Conservation (phyloP, 495 filamentous ascomycete genomes). For the Aspergillus mulundensis region DNA sequence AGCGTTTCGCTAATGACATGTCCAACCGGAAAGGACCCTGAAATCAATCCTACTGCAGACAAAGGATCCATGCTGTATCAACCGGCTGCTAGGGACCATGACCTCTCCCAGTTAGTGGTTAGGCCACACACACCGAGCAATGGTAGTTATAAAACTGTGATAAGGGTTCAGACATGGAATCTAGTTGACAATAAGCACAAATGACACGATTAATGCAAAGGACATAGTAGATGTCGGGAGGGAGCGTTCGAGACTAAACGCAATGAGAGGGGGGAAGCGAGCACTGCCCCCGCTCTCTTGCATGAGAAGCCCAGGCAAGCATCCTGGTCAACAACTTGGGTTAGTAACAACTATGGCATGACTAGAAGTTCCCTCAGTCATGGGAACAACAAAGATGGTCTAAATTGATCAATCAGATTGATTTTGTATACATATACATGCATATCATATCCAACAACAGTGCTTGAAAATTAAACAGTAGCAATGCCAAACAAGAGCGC, state of each 20-base stretch:
- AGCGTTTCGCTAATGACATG: constrained; percentile 33
- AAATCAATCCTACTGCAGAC: constrained; percentile 28
- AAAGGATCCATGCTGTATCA: constrained; percentile 28
- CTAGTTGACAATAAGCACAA: too few species aligned
- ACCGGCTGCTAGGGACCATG: too few species aligned
- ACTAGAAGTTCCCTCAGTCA: not conserved
- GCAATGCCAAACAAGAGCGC: not conserved
- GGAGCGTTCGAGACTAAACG: not conserved
- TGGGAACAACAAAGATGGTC: not conserved
- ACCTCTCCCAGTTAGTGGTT: too few species aligned
- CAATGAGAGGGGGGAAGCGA: not conserved
- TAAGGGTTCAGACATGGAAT: too few species aligned
- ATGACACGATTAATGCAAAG: too few species aligned
- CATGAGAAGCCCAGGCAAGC: too few species aligned
- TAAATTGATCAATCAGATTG: constrained; percentile 1
- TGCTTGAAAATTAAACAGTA: not conserved
- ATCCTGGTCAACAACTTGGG: too few species aligned
- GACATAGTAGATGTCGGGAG: too few species aligned
- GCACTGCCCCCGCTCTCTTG: constrained; percentile 1
- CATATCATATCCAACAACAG: not conserved
- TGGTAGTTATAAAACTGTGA: too few species aligned
- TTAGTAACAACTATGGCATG: not conserved
- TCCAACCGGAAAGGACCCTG: constrained; percentile 27
- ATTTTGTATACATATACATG: constrained; percentile 5
- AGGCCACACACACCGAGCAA: too few species aligned